A percentile compares a stretch with the other conserved stretches of the same genome.
phyloP scores from a whole-genome alignment of 148 eudicot genomes.

The Rhododendron williamsianum region DNA sequence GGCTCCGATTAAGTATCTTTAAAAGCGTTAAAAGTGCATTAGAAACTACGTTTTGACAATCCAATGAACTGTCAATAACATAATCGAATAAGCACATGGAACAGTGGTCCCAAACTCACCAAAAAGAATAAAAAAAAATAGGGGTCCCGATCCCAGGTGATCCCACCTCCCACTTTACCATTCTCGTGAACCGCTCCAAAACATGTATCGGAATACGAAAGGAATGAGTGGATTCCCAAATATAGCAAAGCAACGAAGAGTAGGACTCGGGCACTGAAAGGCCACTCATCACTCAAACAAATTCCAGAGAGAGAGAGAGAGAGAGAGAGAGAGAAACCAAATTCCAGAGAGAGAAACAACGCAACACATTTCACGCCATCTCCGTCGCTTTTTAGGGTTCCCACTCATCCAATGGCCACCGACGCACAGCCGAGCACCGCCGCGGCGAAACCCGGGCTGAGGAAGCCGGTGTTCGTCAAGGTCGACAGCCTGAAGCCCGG shows the following conservation, averaged over 20 bases:
- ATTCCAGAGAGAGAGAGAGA: conserved; percentile 1
- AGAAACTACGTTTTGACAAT: no score
- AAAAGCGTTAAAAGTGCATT: no score
- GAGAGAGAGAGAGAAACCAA: not conserved
- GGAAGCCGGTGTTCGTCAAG: conserved; percentile 45
- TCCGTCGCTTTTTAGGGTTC: not conserved
- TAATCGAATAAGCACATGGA: no score
- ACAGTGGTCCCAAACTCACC: not conserved
- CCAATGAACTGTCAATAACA: no score
- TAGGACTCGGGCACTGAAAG: not conserved
- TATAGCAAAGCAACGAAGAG: not conserved
- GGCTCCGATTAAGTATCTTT: no score
- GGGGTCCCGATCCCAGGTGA: not conserved
- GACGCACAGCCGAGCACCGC: not conserved
- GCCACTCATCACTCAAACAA: not conserved
- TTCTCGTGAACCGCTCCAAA: not conserved
- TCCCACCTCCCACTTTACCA: not conserved
- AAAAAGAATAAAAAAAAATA: not conserved
- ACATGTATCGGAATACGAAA: not conserved
- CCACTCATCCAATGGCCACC: not conserved
- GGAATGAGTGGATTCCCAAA: not conserved
- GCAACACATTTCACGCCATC: not conserved
- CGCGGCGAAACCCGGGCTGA: conserved; percentile 17
- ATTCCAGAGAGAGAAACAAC: not conserved
- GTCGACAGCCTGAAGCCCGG: conserved; percentile 40